Conservation (phyloP, 78 protist genomes). For the Cavenderia fasciculata region DNA sequence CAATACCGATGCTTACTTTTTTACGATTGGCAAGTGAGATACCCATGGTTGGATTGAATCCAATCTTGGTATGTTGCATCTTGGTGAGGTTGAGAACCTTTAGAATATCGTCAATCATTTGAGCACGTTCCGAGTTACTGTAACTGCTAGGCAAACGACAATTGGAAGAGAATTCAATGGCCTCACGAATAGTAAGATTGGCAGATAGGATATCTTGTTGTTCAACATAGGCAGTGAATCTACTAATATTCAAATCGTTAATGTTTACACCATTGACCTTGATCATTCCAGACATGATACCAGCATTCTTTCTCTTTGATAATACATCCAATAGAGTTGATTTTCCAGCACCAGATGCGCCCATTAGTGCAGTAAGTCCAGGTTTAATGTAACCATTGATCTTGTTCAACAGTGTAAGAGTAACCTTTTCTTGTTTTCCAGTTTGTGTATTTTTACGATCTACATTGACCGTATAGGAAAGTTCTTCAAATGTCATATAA, state of each 20-base stretch:
- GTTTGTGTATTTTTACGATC: background rate
- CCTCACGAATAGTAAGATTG: constrained; percentile 55
- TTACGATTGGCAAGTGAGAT: constrained; percentile 84
- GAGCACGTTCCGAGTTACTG: constrained; percentile 7
- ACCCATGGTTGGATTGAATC: constrained; percentile 76
- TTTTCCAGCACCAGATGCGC: constrained; percentile 83
- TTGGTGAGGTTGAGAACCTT: background rate
- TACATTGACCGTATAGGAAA: constrained; percentile 22
- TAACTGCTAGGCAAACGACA: constrained; percentile 42
- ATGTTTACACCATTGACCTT: constrained; percentile 1
- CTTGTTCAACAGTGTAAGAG: constrained; percentile 12
- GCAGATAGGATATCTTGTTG: constrained; percentile 63
- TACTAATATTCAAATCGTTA: constrained; percentile 22
- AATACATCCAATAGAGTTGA: constrained; percentile 85
- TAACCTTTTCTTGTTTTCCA: constrained; percentile 43
- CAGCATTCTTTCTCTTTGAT: constrained; percentile 82
- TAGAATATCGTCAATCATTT: constrained; percentile 43
- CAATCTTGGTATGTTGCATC: constrained; percentile 34
- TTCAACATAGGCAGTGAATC: constrained; percentile 71
- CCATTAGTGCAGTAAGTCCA: constrained; percentile 75
- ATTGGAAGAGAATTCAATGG: constrained; percentile 67
- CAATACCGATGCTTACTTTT: constrained; percentile 82
- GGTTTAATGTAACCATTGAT: constrained; percentile 79
- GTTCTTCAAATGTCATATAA: constrained; percentile 56
- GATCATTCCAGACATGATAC: constrained; percentile 56